Conservation (phyloP, 805 yeast species). For the Scheffersomyces ergatensis region DNA sequence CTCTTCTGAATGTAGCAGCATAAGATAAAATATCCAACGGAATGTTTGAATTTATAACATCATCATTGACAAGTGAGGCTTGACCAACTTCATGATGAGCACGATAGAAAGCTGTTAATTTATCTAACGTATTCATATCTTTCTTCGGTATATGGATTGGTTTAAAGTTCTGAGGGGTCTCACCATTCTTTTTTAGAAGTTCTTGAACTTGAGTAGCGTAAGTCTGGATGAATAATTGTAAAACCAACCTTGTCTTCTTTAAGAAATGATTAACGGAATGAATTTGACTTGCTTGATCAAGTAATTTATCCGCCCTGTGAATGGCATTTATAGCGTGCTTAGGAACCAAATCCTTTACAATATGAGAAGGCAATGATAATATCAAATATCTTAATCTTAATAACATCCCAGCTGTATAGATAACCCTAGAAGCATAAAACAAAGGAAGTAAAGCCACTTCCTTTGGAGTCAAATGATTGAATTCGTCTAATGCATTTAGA, state of each 20-base stretch:
- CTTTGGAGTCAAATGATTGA: constrained; percentile 40
- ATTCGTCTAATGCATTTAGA: constrained; percentile 48
- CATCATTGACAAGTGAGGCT: constrained; percentile 1
- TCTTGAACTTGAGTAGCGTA: constrained; percentile 53
- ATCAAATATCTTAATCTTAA: constrained; percentile 54
- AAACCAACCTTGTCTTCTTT: constrained; percentile 52
- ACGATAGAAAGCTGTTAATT: constrained; percentile 8
- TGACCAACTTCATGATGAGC: constrained; percentile 3
- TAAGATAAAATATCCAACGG: constrained; percentile 39
- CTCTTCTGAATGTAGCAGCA: constrained; percentile 37
- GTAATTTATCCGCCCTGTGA: constrained; percentile 23
- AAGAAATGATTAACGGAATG: constrained; percentile 46
- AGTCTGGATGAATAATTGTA: constrained; percentile 60
- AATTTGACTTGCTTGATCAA: constrained; percentile 24
- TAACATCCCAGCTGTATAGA: constrained; percentile 66
- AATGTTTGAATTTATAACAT: constrained; percentile 8
- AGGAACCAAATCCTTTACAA: constrained; percentile 47
- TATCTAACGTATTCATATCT: constrained; percentile 19
- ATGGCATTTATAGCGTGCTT: constrained; percentile 37
- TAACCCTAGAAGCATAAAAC: constrained; percentile 52
- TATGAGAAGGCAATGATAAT: constrained; percentile 48
- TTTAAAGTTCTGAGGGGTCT: constrained; percentile 18
- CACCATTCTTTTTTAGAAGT: constrained; percentile 21
- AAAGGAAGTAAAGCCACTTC: constrained; percentile 58
- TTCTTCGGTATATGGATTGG: constrained; percentile 9